Evolutionary conservation across 2,329 filamentous ascomycete species (phyloP).

Genomic region (Chrysoporthe austroafricana): DNA sequence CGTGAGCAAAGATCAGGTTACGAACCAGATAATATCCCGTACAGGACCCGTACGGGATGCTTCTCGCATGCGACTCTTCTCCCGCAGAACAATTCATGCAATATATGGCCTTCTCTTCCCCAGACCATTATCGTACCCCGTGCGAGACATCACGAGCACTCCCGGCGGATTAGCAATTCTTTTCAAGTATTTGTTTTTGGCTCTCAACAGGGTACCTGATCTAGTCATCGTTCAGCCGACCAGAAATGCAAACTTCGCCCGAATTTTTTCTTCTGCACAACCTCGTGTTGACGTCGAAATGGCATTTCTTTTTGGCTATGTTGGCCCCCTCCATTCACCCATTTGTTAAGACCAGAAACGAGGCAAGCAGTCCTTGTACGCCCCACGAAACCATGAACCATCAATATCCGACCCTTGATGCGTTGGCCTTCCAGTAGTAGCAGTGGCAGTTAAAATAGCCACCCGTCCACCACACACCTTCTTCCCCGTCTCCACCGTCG

Average conservation of each 20-base stretch:
- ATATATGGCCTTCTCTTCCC: not conserved
- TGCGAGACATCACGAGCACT: not conserved
- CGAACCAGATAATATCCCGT: not conserved
- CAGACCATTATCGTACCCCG: not conserved
- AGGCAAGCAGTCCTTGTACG: constrained; percentile 41
- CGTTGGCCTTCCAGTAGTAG: constrained; percentile 29
- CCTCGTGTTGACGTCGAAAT: constrained; percentile 24
- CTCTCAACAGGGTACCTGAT: constrained; percentile 26
- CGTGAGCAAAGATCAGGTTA: not conserved
- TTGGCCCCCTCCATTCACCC: constrained; percentile 33
- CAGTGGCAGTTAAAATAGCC: constrained; percentile 25
- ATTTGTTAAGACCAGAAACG: constrained; percentile 39
- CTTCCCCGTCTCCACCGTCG: constrained; percentile 18
- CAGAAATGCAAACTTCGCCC: constrained; percentile 22
- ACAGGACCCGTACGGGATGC: not conserved
- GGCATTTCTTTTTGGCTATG: constrained; percentile 30
- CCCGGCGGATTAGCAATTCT: constrained; percentile 8
- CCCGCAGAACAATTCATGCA: too few species aligned
- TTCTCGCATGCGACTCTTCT: not conserved
- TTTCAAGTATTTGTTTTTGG: constrained; percentile 28
- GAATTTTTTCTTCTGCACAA: constrained; percentile 19
- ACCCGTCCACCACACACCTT: constrained; percentile 27
- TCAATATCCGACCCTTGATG: constrained; percentile 27
- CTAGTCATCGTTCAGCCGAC: constrained; percentile 23
- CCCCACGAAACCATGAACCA: constrained; percentile 38